Evolutionary conservation across 257 asterid species (phyloP), one percentile per base, ranked within the genome.

Genomic region (Primulina huaijiensis): DNA sequence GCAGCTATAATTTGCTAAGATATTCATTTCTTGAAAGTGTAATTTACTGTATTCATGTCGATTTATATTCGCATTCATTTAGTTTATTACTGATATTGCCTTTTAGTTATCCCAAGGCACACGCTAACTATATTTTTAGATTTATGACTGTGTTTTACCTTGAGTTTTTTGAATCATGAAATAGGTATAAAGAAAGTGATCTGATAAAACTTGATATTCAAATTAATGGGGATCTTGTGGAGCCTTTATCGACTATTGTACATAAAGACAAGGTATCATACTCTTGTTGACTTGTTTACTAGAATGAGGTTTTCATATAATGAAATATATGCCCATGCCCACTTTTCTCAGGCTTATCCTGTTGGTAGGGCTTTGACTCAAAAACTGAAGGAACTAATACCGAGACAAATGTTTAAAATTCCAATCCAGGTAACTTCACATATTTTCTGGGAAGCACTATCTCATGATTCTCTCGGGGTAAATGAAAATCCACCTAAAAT

Each of bases 281-380:
- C 21, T 57, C 69, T 29, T 65, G 56, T 69, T 23, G 68, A 25
- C 66, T 40, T 68, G 37, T 69, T 59, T 71, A 29, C 19, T 60
- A 20, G 63, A 71, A 68, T 70, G 52, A 55, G 25, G 11, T 66
- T 62, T 9, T 55, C 38, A 6, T 64, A 58, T 27, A 35, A 58
- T 60, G 59, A 53, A 59, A 46, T 16, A 34, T 20, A 27, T 58
- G 17, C 31, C 66, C 60, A 14, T 73, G 64, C 70, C 19, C 77
- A 73, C 38, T 50, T 62, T 71, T 74, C 73, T 65, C 87, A 94
- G 99, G 90, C 99, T 76, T 94, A 94, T 88, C 64, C 91, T 73
- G 87, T 94, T 72, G 99, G 99, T 71, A 85, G 97, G 84, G 99
- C 99, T 80, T 86, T 94, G 85, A 94, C 99, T 75, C 96, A 81